These are phyloP conservation scores for Rhodotorula diobovata DNA, from an alignment of 768 basidiomycete genomes.

Conservation along the genomic window DNA sequence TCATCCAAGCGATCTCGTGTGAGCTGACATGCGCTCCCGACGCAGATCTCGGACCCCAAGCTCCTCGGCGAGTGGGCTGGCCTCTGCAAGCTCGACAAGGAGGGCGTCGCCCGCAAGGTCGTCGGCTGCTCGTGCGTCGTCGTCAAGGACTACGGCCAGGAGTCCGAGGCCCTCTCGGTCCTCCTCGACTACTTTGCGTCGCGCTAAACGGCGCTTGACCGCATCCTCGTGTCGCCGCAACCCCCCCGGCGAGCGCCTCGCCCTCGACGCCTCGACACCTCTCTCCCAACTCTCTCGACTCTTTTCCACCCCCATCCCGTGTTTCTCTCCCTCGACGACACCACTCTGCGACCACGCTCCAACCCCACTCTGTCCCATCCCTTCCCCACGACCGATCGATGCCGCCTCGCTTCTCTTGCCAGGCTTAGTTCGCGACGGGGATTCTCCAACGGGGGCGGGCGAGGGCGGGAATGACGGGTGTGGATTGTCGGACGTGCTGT, in stretches of 20 bases:
- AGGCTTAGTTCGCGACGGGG: background rate
- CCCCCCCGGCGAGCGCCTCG: too few species aligned
- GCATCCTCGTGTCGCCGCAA: background rate
- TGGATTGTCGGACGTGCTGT: background rate
- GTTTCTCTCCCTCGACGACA: background rate
- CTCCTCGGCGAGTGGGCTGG: constrained; percentile 90
- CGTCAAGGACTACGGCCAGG: constrained; percentile 93
- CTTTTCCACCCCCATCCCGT: too few species aligned
- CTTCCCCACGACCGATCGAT: background rate
- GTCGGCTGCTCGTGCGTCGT: constrained; percentile 62
- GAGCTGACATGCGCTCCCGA: background rate
- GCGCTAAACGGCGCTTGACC: constrained; percentile 50
- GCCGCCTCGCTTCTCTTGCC: background rate
- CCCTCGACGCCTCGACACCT: background rate
- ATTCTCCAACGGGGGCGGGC: background rate
- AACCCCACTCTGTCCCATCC: background rate
- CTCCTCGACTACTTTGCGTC: constrained; percentile 95
- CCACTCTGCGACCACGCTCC: background rate
- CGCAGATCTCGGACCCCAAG: constrained; percentile 73
- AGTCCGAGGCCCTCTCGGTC: constrained; percentile 69
- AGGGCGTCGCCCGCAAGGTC: constrained; percentile 96
- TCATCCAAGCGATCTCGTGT: too few species aligned
- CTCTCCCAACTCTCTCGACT: background rate
- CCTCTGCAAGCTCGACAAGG: constrained; percentile 98
- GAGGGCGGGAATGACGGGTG: background rate